Base-by-base conservation (phyloP, 1,284 basidiomycete genomes). In the Ganoderma boninense region DNA sequence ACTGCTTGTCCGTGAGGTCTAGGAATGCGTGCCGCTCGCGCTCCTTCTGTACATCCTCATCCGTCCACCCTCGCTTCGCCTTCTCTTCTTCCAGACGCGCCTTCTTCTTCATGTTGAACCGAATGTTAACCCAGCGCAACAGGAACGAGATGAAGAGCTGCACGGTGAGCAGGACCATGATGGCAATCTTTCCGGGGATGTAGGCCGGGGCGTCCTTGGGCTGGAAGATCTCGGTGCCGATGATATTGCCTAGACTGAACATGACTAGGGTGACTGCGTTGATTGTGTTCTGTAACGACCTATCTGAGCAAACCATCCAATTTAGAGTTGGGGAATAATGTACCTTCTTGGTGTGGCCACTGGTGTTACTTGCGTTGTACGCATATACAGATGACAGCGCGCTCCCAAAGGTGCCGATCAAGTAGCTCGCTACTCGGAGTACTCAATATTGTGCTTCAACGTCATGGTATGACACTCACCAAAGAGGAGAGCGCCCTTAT, bases 281-380 rank as follows among this genome's bases (percentile, higher is more conserved):
- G 69, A 90, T 82, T 1, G 87, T 89, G 69, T 77, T 84, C 86
- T 80, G 10, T 11, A 18, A 26, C 2, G 2, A 8, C n/a, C 0
- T 43, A 40, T 23, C 5, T 18, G 13, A 23, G 49, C 42, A 18
- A 18, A 42, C 23, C 20, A 20, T 18, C 20, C 16, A 14, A 35
- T 14, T 23, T 3, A 32, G 20, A 26, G 16, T 3, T 1, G 2
- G 52, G 11, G 2, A 13, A 2, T 32, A 1, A 2, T 1, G 38
- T 8, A 26, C 75, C 82, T 91, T 92, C 82, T 92, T 91, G 1
- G 89, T 91, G 67, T 89, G 86, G 2, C 89, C 90, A 61, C 85
- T 85, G 0, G 87, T 90, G 76, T 92, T 91, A 63, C 86, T 87
- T 1, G 88, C 88, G 66, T 90, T 90, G 75, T 89, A 91, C 0